Evolutionary conservation across 2,329 filamentous ascomycete species (phyloP).

Genomic region (Teratosphaeriaceae sp.): DNA sequence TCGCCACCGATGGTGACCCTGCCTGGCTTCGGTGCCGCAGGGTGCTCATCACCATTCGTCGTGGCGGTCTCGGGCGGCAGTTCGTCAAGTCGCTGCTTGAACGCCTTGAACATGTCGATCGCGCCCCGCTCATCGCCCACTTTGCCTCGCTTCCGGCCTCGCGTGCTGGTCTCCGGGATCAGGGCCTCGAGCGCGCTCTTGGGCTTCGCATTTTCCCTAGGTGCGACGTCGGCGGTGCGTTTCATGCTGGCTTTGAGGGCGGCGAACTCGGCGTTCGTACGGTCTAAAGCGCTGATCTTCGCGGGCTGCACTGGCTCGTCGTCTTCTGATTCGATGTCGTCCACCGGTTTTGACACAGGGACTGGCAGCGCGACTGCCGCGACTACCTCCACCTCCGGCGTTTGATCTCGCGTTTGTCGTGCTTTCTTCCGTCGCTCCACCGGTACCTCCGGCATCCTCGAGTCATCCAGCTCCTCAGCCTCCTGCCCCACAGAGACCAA

Average conservation of each 20-base stretch:
- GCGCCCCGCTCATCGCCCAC: conserved; percentile 49
- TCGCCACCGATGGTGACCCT: too few species aligned
- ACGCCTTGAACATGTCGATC: conserved; percentile 67
- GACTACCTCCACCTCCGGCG: conserved; percentile 7
- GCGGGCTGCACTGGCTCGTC: conserved; percentile 17
- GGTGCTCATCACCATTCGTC: conserved; percentile 3
- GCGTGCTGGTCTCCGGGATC: conserved; percentile 64
- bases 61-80: conserved; percentile 17
- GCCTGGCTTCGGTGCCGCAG: background rate
- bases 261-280: conserved; percentile 73
- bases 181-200: conserved; percentile 65
- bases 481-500: conserved; percentile 50
- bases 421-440: conserved; percentile 15
- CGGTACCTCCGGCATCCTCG: conserved; percentile 18
- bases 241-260: conserved; percentile 77
- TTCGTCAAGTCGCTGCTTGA: conserved; percentile 66
- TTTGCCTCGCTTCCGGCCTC: conserved; percentile 61
- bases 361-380: conserved; percentile 4
- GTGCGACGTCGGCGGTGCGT: conserved; percentile 42
- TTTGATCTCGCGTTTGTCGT: conserved; percentile 9
- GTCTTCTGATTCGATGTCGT: conserved; percentile 10
- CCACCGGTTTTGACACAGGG: background rate
- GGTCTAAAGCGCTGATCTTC: conserved; percentile 32
- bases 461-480: conserved; percentile 16
- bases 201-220: conserved; percentile 47